A percentile compares a stretch with the other conserved stretches of the same genome.
These are phyloP conservation scores for Leucocoprinus sp. DNA, from an alignment of 768 basidiomycete genomes.

Conservation along the genomic window DNA sequence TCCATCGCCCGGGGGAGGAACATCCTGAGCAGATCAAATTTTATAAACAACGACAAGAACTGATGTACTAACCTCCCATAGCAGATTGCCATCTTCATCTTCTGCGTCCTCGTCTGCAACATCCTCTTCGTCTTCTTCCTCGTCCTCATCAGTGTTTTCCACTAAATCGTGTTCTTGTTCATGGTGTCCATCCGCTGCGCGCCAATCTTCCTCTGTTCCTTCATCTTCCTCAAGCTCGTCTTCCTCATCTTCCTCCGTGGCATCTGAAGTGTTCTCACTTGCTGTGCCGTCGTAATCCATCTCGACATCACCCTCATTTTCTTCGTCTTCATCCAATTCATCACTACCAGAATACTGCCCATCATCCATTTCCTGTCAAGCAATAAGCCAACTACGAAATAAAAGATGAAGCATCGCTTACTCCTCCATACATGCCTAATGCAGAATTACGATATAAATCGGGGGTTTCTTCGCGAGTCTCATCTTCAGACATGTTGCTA, in stretches of 20 bases:
- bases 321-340: conserved; percentile 76
- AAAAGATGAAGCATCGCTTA: conserved; percentile 31
- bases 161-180: conserved; percentile 62
- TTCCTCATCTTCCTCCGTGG: conserved; percentile 60
- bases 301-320: conserved; percentile 76
- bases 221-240: conserved; percentile 43
- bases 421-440: conserved; percentile 90
- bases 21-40: conserved; percentile 30
- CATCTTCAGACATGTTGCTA: conserved; percentile 43
- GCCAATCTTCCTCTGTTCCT: conserved; percentile 42
- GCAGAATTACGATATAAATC: conserved; percentile 96
- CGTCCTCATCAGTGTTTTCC: conserved; percentile 42
- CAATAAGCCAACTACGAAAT: conserved; percentile 8
- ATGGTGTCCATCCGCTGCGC: conserved; percentile 52
- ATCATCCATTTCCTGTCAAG: conserved; percentile 75
- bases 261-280: conserved; percentile 73
- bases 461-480: conserved; percentile 71
- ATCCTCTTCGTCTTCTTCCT: conserved; percentile 42
- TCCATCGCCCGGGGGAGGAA: conserved; percentile 38
- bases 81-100: conserved; percentile 21
- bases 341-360: conserved; percentile 60
- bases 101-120: conserved; percentile 39
- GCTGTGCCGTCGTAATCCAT: conserved; percentile 84
- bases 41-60: background rate
- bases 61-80: conserved; percentile 26